Evolutionary conservation across 73 alveolate species (phyloP).

Genomic region (Paramecium bursaria): DNA sequence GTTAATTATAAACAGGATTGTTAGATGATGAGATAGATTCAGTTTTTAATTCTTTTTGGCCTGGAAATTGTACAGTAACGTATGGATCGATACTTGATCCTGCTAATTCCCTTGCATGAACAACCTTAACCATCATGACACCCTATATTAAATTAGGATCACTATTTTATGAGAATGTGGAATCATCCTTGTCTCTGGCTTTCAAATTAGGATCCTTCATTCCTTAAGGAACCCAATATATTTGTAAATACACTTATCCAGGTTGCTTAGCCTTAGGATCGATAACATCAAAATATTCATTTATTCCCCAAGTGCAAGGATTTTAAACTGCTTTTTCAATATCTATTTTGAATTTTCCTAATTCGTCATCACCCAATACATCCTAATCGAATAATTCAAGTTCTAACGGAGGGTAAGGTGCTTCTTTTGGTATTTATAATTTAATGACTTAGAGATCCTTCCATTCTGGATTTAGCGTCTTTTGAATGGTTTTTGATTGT

Average conservation of each 20-base stretch:
- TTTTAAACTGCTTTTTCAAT: constrained; percentile 24
- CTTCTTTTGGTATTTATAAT: constrained; percentile 23
- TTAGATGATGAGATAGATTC: constrained; percentile 30
- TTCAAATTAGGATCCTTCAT: constrained; percentile 62
- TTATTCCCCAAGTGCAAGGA: constrained; percentile 67
- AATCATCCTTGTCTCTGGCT: constrained; percentile 56
- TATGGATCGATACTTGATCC: constrained; percentile 60
- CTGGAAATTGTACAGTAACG: constrained; percentile 52
- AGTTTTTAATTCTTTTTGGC: constrained; percentile 57
- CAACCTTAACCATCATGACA: constrained; percentile 14
- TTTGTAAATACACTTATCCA: constrained; percentile 32
- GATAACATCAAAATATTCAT: constrained; percentile 57
- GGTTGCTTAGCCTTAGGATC: constrained; percentile 55
- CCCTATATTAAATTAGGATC: constrained; percentile 61
- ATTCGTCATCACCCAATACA: constrained; percentile 55
- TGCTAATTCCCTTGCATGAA: constrained; percentile 61
- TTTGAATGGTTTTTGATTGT: constrained; percentile 30
- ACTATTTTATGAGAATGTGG: not conserved
- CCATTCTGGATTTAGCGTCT: constrained; percentile 69
- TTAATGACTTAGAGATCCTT: not conserved
- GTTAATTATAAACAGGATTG: constrained; percentile 58
- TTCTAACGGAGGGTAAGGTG: constrained; percentile 54
- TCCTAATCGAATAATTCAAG: constrained; percentile 57
- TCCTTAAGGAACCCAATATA: constrained; percentile 67
- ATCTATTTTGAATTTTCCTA: constrained; percentile 57